A percentile compares a stretch with the other conserved stretches of the same genome.
phyloP scores from a whole-genome alignment of 495 filamentous ascomycete genomes.

The Penicillium samsonianum region DNA sequence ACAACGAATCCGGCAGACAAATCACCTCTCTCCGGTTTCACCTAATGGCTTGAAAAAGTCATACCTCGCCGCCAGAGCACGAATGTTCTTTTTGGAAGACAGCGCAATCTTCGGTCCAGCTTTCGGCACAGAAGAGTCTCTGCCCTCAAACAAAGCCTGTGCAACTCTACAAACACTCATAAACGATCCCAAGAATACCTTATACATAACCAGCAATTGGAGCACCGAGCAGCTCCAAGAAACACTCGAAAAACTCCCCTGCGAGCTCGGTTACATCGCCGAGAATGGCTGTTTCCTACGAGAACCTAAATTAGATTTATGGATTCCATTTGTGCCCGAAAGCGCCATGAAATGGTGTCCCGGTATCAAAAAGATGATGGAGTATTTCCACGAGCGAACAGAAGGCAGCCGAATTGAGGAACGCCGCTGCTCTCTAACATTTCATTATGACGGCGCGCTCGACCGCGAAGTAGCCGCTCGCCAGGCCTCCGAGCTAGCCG shows the following conservation, averaged over 20 bases:
- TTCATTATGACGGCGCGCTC: slow-evolving; percentile 72
- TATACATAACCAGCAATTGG: slow-evolving; percentile 84
- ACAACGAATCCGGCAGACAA: slow-evolving; percentile 69
- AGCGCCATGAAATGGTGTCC: slow-evolving; percentile 69
- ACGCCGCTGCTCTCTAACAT: slow-evolving; percentile 73
- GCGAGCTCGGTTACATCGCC: slow-evolving; percentile 73
- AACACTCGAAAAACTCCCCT: slow-evolving; percentile 62
- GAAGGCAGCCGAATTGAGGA: slow-evolving; percentile 79
- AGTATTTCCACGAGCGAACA: slow-evolving; percentile 82
- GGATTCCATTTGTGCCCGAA: slow-evolving; percentile 69
- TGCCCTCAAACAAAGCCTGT: slow-evolving; percentile 60
- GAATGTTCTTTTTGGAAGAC: slow-evolving; percentile 82
- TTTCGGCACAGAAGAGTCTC: slow-evolving; percentile 24
- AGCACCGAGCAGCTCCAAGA: slow-evolving; percentile 73
- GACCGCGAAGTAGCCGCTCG: slow-evolving; percentile 67
- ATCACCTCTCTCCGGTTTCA: slow-evolving; percentile 70
- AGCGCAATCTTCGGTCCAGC: slow-evolving; percentile 72
- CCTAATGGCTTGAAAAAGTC: slow-evolving; percentile 55
- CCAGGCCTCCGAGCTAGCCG: slow-evolving; percentile 78
- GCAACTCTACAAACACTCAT: slow-evolving; percentile 68
- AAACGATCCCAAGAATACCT: slow-evolving; percentile 66
- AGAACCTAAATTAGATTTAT: slow-evolving; percentile 54
- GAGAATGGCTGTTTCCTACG: slow-evolving; percentile 85
- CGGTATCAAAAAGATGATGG: slow-evolving; percentile 68
- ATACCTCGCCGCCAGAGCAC: slow-evolving; percentile 59